Conservation (phyloP, 345 rosid species). For the Camelina hispida region DNA sequence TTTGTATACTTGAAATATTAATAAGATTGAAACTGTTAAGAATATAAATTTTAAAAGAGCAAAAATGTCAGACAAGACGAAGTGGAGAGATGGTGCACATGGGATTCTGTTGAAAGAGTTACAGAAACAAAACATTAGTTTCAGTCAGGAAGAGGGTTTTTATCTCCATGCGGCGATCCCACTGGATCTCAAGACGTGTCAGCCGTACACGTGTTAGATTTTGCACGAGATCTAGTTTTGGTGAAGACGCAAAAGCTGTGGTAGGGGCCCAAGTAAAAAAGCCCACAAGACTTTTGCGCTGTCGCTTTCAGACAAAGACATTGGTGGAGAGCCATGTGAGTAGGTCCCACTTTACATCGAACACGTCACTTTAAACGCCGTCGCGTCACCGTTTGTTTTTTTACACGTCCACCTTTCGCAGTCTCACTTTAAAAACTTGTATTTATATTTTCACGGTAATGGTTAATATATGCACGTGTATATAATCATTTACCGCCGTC, state of each 20-base stretch:
- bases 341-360: slow-evolving; percentile 36
- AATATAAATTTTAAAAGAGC: not conserved
- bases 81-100: slow-evolving; percentile 45
- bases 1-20: not conserved
- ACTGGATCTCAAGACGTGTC: not conserved
- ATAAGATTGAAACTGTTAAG: not conserved
- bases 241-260: slow-evolving; percentile 19
- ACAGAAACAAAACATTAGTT: slow-evolving; percentile 28
- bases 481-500: slow-evolving; percentile 38
- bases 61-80: slow-evolving; percentile 41
- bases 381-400: slow-evolving; percentile 43
- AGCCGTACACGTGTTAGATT: slow-evolving; percentile 42
- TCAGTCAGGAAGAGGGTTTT: not conserved
- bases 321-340: slow-evolving; percentile 47
- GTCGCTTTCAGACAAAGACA: slow-evolving; percentile 45
- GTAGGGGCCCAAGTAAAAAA: slow-evolving; percentile 30
- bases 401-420: not conserved
- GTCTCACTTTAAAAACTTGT: not conserved
- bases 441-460: not conserved
- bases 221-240: slow-evolving; percentile 11
- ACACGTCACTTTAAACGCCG: slow-evolving; percentile 47
- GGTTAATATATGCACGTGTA: slow-evolving; percentile 29
- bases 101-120: slow-evolving; percentile 46
- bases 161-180: slow-evolving; percentile 41
- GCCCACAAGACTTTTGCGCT: slow-evolving; percentile 33